phyloP scores from a whole-genome alignment of 345 rosid species.

The Psidium guajava region DNA sequence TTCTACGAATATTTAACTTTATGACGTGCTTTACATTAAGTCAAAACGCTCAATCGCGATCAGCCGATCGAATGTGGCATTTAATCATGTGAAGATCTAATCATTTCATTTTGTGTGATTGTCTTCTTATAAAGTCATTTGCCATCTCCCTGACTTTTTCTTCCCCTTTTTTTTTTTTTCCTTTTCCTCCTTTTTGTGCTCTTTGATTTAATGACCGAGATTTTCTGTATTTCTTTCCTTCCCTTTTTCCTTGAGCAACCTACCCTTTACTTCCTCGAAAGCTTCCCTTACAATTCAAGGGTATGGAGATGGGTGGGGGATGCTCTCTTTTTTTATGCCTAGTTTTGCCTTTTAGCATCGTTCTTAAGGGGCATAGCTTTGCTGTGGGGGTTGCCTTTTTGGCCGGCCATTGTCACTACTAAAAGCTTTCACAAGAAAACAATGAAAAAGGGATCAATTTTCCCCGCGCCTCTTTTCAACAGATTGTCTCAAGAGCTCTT shows the following conservation, averaged over 20 bases:
- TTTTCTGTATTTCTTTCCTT: neutral
- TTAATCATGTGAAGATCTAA: neutral
- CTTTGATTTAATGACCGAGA: neutral
- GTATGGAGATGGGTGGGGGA: neutral
- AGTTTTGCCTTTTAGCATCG: neutral
- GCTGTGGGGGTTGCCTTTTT: neutral
- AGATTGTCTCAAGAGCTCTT: neutral
- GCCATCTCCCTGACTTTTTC: neutral
- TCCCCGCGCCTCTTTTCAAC: neutral
- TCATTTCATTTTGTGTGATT: neutral
- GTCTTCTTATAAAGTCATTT: neutral
- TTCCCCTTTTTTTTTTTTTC: no score
- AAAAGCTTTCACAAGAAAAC: neutral
- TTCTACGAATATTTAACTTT: neutral
- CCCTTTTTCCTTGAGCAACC: neutral
- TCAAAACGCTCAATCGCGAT: neutral
- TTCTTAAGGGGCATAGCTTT: neutral
- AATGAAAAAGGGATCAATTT: neutral
- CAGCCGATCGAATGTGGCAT: neutral
- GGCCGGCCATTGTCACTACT: neutral
- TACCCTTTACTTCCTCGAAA: neutral
- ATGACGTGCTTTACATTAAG: neutral
- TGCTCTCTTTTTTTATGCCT: neutral
- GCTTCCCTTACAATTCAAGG: neutral
- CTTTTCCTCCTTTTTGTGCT: neutral